phyloP scores from a whole-genome alignment of 2,329 filamentous ascomycete species.

The Metarhizium robertsii region DNA sequence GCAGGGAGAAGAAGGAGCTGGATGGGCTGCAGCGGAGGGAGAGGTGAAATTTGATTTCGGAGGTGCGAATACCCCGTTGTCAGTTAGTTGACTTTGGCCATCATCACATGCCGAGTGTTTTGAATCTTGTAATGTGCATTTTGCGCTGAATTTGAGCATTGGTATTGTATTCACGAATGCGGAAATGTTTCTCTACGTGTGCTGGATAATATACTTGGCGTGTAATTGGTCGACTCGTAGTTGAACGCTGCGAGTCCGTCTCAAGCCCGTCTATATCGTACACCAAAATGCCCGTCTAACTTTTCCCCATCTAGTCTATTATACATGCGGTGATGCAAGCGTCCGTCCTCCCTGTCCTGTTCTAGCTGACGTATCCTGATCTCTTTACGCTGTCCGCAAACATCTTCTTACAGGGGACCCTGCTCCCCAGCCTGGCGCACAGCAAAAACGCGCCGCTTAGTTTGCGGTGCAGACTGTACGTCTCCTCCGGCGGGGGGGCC shows the following conservation, averaged over 20 bases:
- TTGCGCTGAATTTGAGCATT: too few relatives aligned
- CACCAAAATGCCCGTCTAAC: too few relatives aligned
- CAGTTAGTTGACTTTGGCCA: too few relatives aligned
- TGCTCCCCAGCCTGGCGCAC: slow-evolving; percentile 77
- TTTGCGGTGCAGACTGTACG: slow-evolving; percentile 91
- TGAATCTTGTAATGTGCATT: too few relatives aligned
- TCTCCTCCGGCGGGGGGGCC: slow-evolving; percentile 91
- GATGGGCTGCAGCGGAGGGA: slow-evolving; percentile 23
- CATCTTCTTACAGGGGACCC: slow-evolving; percentile 70
- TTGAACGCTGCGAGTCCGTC: too few relatives aligned
- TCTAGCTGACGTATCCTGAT: slow-evolving; percentile 20
- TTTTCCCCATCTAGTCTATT: not conserved
- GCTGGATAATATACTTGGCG: too few relatives aligned
- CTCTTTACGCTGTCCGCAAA: slow-evolving; percentile 51
- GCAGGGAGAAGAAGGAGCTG: slow-evolving; percentile 76
- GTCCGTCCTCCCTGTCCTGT: not conserved
- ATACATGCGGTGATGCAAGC: not conserved
- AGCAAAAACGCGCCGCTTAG: slow-evolving; percentile 89
- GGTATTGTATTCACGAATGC: too few relatives aligned
- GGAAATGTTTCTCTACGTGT: too few relatives aligned
- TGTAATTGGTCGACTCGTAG: too few relatives aligned
- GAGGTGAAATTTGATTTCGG: not conserved
- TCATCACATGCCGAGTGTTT: too few relatives aligned
- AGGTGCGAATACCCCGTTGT: too few relatives aligned
- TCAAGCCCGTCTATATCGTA: too few relatives aligned